A percentile compares a stretch with the other conserved stretches of the same genome.
phyloP scores from a whole-genome alignment of 306 rosid species.

The Corylus americana region DNA sequence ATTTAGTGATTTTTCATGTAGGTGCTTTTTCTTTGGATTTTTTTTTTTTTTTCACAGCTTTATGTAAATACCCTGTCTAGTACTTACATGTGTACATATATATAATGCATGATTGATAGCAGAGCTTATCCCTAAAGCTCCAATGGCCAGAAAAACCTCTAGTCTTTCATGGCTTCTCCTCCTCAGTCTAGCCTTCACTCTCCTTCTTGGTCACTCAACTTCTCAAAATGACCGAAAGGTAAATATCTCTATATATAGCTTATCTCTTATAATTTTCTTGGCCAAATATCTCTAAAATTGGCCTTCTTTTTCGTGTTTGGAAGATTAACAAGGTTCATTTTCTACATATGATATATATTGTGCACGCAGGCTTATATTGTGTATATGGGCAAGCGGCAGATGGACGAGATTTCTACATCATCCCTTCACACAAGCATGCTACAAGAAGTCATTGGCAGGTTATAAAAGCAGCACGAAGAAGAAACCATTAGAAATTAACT shows the following conservation, averaged over 20 bases:
- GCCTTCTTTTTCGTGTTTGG: background rate
- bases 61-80: no score
- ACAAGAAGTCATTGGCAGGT: conserved; percentile 35
- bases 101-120: no score
- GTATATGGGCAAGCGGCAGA: conserved; percentile 32
- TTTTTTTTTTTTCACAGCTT: no score
- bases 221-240: conserved; percentile 25
- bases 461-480: no score
- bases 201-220: conserved; percentile 21
- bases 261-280: background rate
- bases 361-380: conserved; percentile 46
- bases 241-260: background rate
- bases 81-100: no score
- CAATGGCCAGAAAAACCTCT: conserved; percentile 18
- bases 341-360: background rate
- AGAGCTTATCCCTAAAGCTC: background rate
- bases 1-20: no score
- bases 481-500: no score
- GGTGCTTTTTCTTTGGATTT: no score
- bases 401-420: conserved; percentile 21
- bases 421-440: conserved; percentile 31
- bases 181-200: conserved; percentile 14
- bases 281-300: background rate
- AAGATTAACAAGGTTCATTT: no score
- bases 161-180: conserved; percentile 10